Conservation (phyloP, 192 early-diverging fungal species). For the Umbelopsis ramanniana region DNA sequence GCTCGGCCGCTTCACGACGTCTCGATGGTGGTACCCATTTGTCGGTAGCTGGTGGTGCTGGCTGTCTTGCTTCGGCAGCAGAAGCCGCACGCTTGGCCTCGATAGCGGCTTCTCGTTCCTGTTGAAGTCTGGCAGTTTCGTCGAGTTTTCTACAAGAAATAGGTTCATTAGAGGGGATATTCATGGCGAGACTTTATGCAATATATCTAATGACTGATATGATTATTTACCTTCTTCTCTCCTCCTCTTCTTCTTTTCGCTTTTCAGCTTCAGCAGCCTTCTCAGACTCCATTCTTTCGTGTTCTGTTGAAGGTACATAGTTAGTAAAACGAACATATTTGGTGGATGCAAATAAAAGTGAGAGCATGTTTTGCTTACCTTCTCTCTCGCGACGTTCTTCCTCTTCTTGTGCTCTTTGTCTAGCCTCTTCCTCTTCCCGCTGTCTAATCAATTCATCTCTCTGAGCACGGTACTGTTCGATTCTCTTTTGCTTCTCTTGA, state of each 20-base stretch:
- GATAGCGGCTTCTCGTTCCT: slow-evolving; percentile 52
- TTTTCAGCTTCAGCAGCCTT: slow-evolving; percentile 46
- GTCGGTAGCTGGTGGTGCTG: neutral
- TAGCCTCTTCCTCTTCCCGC: slow-evolving; percentile 47
- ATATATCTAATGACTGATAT: no score
- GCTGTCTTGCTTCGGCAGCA: neutral
- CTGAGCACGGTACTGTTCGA: slow-evolving; percentile 60
- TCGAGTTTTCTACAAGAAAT: slow-evolving; percentile 44
- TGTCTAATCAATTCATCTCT: slow-evolving; percentile 53
- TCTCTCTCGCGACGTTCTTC: slow-evolving; percentile 45
- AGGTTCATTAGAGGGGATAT: neutral
- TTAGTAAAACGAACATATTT: neutral
- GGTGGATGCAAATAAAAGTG: neutral
- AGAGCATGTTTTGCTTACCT: neutral
- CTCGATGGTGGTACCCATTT: neutral
- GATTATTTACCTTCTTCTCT: slow-evolving; percentile 24
- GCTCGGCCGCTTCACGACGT: neutral
- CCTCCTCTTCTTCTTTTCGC: slow-evolving; percentile 46
- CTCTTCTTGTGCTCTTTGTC: slow-evolving; percentile 35
- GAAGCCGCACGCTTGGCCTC: slow-evolving; percentile 40
- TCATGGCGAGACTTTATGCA: neutral
- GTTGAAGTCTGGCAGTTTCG: slow-evolving; percentile 51
- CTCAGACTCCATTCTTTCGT: slow-evolving; percentile 55
- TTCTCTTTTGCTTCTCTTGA: slow-evolving; percentile 73
- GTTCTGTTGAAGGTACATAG: neutral